These are phyloP conservation scores for Suillus subluteus DNA, from an alignment of 768 basidiomycete genomes.

Conservation along the genomic window DNA sequence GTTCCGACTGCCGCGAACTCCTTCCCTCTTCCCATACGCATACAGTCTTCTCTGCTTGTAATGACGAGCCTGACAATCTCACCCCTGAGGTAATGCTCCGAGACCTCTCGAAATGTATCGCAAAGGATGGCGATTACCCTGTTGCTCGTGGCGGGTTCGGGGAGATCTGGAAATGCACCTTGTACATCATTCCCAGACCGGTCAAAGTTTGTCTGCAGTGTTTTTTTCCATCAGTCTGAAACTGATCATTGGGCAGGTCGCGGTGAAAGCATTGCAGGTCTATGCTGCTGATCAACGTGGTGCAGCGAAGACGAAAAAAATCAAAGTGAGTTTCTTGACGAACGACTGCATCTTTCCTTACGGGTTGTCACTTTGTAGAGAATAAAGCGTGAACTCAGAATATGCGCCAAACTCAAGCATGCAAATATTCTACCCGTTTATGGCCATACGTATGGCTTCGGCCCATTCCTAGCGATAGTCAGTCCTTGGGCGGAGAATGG, in stretches of 20 bases:
- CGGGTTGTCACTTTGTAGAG: constrained; percentile 18
- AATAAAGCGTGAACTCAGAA: constrained; percentile 21
- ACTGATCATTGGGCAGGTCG: constrained; percentile 18
- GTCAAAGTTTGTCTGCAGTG: background rate
- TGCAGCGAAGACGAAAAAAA: background rate
- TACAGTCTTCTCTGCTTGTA: background rate
- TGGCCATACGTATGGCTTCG: constrained; percentile 34
- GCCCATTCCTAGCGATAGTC: constrained; percentile 36
- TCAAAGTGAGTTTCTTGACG: background rate
- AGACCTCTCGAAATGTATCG: constrained; percentile 6
- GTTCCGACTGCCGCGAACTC: background rate
- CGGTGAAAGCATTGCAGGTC: constrained; percentile 28
- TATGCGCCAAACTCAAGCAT: constrained; percentile 32
- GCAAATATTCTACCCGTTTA: constrained; percentile 32
- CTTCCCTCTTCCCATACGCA: background rate
- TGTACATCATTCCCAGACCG: background rate
- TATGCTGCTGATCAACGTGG: constrained; percentile 17
- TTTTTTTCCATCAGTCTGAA: background rate
- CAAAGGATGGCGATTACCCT: background rate
- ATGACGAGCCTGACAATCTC: background rate
- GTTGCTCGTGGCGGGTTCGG: constrained; percentile 8
- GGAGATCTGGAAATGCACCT: constrained; percentile 9
- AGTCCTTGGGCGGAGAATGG: constrained; percentile 40
- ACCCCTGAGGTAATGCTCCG: background rate
- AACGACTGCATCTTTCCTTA: background rate